phyloP scores from a whole-genome alignment of 139 green algal species.

The Chlamydomonas incerta region DNA sequence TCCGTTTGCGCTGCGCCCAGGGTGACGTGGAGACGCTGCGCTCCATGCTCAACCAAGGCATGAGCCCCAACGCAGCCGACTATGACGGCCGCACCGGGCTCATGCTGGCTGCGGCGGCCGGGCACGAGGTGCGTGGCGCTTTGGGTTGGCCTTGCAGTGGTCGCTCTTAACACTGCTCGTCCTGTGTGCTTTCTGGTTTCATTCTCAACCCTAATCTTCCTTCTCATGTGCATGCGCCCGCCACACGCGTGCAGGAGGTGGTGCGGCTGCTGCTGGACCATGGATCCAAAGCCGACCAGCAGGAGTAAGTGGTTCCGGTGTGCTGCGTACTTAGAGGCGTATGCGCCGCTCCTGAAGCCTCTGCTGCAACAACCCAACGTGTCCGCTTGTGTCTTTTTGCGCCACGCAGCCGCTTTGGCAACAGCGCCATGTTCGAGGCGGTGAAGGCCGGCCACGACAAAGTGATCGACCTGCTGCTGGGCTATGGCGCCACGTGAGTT shows the following conservation, averaged over 20 bases:
- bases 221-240: too few species aligned
- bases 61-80: conserved; percentile 43
- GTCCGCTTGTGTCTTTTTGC: too few species aligned
- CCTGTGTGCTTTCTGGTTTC: too few species aligned
- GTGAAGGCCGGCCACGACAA: conserved; percentile 29
- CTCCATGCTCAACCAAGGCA: conserved; percentile 61
- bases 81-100: conserved; percentile 64
- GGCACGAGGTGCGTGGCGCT: conserved; percentile 62
- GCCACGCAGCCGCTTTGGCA: background rate
- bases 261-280: background rate
- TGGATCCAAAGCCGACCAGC: background rate
- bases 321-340: too few species aligned
- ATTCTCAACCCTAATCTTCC: too few species aligned
- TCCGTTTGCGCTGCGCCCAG: too few species aligned
- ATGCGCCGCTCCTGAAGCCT: too few species aligned
- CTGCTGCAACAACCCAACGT: too few species aligned
- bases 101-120: conserved; percentile 66
- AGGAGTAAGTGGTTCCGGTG: background rate
- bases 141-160: too few species aligned
- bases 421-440: conserved; percentile 35
- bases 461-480: conserved; percentile 23
- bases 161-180: too few species aligned
- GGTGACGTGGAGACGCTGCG: conserved; percentile 38
- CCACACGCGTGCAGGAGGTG: background rate
- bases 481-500: conserved; percentile 34